Percentiles rank a stretch among this genome's conserved stretches.
Evolutionary conservation across 345 rosid species (phyloP).

Genomic region (Acer yangbiense): DNA sequence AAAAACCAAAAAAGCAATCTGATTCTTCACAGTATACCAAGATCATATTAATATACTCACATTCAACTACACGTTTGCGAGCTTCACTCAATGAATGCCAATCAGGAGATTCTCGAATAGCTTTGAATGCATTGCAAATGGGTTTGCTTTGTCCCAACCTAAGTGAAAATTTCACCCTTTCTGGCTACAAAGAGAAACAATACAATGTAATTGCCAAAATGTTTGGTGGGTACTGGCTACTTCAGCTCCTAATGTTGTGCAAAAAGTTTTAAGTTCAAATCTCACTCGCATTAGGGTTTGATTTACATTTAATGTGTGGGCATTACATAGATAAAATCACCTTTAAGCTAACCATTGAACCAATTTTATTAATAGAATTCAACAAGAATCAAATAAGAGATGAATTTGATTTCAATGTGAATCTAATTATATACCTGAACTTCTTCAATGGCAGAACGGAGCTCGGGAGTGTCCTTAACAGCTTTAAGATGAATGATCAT

Average conservation of each 20-base stretch:
- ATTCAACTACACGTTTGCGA: slow-evolving; percentile 69
- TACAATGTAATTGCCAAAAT: slow-evolving; percentile 19
- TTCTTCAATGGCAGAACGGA: slow-evolving; percentile 90
- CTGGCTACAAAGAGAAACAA: slow-evolving; percentile 50
- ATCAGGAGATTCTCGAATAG: slow-evolving; percentile 67
- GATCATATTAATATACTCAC: slow-evolving; percentile 34
- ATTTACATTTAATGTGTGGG: no score
- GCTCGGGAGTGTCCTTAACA: slow-evolving; percentile 83
- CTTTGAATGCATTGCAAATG: slow-evolving; percentile 69
- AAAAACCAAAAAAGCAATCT: no score
- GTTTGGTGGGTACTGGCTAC: no score
- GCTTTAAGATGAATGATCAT: slow-evolving; percentile 77
- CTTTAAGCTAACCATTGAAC: background rate
- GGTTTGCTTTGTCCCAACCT: slow-evolving; percentile 83
- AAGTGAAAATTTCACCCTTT: slow-evolving; percentile 72
- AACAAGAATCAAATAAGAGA: no score
- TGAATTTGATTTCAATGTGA: no score
- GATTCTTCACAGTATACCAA: background rate
- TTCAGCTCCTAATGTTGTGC: background rate
- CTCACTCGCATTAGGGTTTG: no score
- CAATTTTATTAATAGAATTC: background rate
- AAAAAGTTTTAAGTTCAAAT: background rate
- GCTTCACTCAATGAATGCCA: slow-evolving; percentile 69
- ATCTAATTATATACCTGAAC: slow-evolving; percentile 60
- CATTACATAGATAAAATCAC: no score